phyloP scores from a whole-genome alignment of 2,329 filamentous ascomycete genomes.

The Pestalotiopsis sp. region DNA sequence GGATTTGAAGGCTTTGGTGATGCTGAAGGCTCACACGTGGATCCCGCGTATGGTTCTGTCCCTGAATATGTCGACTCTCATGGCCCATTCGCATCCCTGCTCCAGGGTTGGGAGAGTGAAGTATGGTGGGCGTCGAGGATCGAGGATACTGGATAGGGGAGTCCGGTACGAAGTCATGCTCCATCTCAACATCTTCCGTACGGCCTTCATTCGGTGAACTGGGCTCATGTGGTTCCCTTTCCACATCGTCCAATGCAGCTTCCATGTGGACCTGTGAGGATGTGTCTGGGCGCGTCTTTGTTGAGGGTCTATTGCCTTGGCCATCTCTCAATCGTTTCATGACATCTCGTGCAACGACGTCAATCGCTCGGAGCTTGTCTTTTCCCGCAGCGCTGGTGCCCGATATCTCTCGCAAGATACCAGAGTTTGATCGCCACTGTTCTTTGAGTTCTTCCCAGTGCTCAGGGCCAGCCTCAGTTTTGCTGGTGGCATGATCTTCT shows the following conservation, averaged over 20 bases:
- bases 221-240: background rate
- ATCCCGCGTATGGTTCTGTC: background rate
- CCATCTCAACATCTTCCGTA: background rate
- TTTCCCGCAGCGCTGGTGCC: constrained; percentile 51
- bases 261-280: too few species aligned
- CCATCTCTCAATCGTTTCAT: constrained; percentile 78
- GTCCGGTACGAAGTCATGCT: background rate
- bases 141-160: background rate
- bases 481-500: constrained; percentile 70
- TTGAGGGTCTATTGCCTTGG: constrained; percentile 49
- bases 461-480: constrained; percentile 71
- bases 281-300: background rate
- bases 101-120: background rate
- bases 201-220: background rate
- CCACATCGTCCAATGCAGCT: background rate
- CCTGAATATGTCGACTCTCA: background rate
- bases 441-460: constrained; percentile 74
- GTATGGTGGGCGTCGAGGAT: background rate
- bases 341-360: constrained; percentile 74
- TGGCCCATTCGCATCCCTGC: background rate
- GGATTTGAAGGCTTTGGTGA: background rate
- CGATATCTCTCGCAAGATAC: constrained; percentile 58
- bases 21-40: background rate
- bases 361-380: constrained; percentile 66
- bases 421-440: constrained; percentile 65